Conservation (phyloP, 1,284 basidiomycete genomes). For the Neolentinus lepideus region DNA sequence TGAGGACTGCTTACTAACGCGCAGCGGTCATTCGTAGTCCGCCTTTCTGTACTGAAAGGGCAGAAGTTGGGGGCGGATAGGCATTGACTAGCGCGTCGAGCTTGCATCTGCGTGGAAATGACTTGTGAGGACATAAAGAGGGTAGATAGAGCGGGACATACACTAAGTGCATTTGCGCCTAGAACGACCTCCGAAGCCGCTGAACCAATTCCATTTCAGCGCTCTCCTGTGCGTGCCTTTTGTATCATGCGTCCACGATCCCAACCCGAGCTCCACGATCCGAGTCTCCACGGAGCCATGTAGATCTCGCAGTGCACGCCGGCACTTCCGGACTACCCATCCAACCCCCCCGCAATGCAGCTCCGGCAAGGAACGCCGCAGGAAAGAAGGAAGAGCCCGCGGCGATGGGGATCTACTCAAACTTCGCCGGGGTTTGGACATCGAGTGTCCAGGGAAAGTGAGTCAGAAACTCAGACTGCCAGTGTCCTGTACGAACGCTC, state of each 20-base stretch:
- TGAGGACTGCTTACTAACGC: slow-evolving; percentile 18
- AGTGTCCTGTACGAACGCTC: background rate
- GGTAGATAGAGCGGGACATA: background rate
- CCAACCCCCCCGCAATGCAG: background rate
- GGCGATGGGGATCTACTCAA: slow-evolving; percentile 1
- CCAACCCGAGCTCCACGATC: background rate
- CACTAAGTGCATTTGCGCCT: background rate
- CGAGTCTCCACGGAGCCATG: slow-evolving; percentile 2
- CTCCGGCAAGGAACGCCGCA: background rate
- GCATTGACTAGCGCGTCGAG: background rate
- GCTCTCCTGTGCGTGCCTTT: slow-evolving; percentile 2
- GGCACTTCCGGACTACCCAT: background rate
- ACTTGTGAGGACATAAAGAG: background rate
- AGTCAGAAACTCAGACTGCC: slow-evolving; percentile 1
- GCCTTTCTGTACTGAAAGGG: slow-evolving; percentile 24
- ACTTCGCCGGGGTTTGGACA: slow-evolving; percentile 1
- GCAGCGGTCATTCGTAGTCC: slow-evolving; percentile 16
- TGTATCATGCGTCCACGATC: background rate
- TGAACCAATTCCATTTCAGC: background rate
- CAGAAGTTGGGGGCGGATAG: slow-evolving; percentile 19
- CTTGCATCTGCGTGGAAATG: background rate
- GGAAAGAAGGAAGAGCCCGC: background rate
- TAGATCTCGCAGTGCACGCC: slow-evolving; percentile 1
- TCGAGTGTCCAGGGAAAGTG: background rate
- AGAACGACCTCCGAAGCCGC: background rate